phyloP scores from a whole-genome alignment of 768 basidiomycete genomes.

The Hortiboletus campestris region DNA sequence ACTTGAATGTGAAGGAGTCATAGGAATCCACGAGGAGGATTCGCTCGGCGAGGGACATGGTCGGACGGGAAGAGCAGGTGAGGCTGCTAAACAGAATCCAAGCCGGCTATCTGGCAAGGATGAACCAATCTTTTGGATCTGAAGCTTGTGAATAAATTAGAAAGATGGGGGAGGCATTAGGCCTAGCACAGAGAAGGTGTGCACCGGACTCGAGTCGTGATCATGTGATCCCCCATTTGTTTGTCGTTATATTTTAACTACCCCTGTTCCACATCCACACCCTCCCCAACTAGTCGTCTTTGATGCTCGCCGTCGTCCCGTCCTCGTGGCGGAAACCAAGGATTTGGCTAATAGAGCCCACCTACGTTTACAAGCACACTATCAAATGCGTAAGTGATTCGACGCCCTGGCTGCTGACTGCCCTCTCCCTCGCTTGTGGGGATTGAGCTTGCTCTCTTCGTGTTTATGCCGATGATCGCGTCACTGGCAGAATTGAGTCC shows the following conservation, averaged over 20 bases:
- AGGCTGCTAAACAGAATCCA: background rate
- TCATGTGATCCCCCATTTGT: no score
- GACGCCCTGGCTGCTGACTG: background rate
- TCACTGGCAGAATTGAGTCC: background rate
- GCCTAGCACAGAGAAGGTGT: background rate
- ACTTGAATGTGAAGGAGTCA: constrained; percentile 91
- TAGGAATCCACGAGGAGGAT: constrained; percentile 80
- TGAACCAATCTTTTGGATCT: background rate
- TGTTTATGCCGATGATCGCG: background rate
- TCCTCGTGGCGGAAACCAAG: background rate
- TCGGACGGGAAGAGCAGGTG: constrained; percentile 2
- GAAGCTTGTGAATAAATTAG: background rate
- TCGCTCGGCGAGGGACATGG: constrained; percentile 39
- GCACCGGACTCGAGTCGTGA: background rate
- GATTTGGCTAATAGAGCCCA: background rate
- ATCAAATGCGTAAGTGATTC: background rate
- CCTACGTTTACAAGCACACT: background rate
- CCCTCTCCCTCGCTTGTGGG: background rate
- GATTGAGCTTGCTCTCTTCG: background rate
- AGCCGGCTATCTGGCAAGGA: background rate
- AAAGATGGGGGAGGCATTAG: background rate
- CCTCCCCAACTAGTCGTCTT: background rate
- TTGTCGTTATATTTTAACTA: no score
- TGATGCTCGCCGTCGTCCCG: background rate
- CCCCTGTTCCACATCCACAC: no score